phyloP scores from a whole-genome alignment of 1,284 basidiomycete species.

The Apiotrichum brassicae region DNA sequence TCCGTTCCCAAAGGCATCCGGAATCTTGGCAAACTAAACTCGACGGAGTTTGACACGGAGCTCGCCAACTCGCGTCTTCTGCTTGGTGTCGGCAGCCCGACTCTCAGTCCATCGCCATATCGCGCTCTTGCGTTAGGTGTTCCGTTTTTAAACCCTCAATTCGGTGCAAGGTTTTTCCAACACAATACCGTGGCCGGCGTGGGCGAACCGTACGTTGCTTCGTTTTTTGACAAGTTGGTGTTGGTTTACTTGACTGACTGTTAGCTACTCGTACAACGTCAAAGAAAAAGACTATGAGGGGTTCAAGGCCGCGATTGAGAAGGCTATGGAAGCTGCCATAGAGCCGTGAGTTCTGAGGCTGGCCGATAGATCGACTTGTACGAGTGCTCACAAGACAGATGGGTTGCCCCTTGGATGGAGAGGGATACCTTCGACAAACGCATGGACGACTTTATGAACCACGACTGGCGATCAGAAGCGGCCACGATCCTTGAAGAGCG shows the following conservation, averaged over 20 bases:
- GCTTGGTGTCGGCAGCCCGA: constrained; percentile 23
- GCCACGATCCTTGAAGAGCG: constrained; percentile 19
- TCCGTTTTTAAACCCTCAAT: constrained; percentile 1
- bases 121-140: constrained; percentile 6
- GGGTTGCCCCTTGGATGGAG: constrained; percentile 4
- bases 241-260: no score
- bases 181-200: constrained; percentile 1
- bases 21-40: constrained; percentile 17
- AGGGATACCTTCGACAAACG: constrained; percentile 13
- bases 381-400: background rate
- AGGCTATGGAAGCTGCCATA: constrained; percentile 15
- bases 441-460: constrained; percentile 14
- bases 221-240: no score
- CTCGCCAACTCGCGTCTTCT: constrained; percentile 10
- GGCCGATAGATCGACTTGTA: background rate
- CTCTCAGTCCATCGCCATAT: constrained; percentile 19
- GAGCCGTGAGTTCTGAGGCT: constrained; percentile 6
- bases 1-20: constrained; percentile 13
- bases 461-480: constrained; percentile 22
- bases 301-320: constrained; percentile 16
- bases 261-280: constrained; percentile 20
- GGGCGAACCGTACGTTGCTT: constrained; percentile 1
- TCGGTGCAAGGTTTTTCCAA: background rate
- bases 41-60: constrained; percentile 6
- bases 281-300: constrained; percentile 15